Conservation (phyloP, 2,329 filamentous ascomycete species). For the Alternaria tenuissima region DNA sequence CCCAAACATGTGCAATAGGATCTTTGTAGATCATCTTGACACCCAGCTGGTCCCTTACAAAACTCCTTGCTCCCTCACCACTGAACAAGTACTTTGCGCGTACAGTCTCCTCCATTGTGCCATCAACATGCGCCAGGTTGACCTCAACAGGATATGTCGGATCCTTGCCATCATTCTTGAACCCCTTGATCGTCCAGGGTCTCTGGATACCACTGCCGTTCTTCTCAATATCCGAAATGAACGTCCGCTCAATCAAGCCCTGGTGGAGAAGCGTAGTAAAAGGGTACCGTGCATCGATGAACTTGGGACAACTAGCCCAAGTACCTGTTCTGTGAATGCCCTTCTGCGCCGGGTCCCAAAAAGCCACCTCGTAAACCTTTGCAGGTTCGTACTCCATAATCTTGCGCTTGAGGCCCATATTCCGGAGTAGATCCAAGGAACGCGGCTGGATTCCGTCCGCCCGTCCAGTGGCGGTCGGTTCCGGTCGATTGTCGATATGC, state of each 20-base stretch:
- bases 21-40: constrained; percentile 72
- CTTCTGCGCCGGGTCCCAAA: constrained; percentile 67
- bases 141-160: constrained; percentile 83
- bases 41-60: constrained; percentile 68
- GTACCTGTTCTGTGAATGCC: constrained; percentile 68
- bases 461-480: constrained; percentile 84
- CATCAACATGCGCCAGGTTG: constrained; percentile 77
- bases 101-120: constrained; percentile 71
- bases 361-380: constrained; percentile 77
- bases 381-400: constrained; percentile 90
- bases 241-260: constrained; percentile 68
- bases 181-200: constrained; percentile 69
- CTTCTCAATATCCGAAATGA: constrained; percentile 68
- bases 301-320: constrained; percentile 89
- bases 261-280: constrained; percentile 71
- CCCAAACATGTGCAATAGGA: constrained; percentile 70
- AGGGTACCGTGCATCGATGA: constrained; percentile 72
- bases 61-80: constrained; percentile 69
- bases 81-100: constrained; percentile 70
- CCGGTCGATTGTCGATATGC: constrained; percentile 89
- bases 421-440: constrained; percentile 84
- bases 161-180: constrained; percentile 67
- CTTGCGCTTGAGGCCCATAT: constrained; percentile 86
- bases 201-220: constrained; percentile 64
- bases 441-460: constrained; percentile 93